These are phyloP conservation scores for Mycosphaerella arachidis DNA, from an alignment of 2,329 filamentous ascomycete genomes.

Conservation along the genomic window DNA sequence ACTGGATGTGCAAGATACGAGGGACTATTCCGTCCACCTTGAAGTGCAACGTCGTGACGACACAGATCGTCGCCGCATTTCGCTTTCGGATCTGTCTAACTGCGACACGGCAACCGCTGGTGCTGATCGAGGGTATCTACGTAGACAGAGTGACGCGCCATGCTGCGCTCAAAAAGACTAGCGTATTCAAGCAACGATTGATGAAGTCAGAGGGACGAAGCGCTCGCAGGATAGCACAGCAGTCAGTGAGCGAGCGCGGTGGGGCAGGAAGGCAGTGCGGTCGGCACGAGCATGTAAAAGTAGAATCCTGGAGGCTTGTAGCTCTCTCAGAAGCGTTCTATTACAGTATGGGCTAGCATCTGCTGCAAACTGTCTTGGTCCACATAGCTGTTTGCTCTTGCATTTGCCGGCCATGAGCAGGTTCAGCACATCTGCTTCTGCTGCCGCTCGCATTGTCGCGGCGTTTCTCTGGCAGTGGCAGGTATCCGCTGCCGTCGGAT, in stretches of 20 bases:
- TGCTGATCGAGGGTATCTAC: too few species aligned
- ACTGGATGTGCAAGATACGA: too few species aligned
- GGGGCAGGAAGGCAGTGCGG: background rate
- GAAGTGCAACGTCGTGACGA: too few species aligned
- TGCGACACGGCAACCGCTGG: too few species aligned
- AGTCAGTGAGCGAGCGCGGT: background rate
- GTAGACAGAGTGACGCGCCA: too few species aligned
- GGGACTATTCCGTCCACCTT: too few species aligned
- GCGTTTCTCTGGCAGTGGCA: background rate
- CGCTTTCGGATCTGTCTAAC: too few species aligned
- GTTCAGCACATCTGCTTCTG: background rate
- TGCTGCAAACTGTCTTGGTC: background rate
- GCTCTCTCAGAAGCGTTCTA: background rate
- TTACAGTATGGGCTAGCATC: background rate
- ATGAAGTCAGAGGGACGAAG: too few species aligned
- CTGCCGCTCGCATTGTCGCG: background rate
- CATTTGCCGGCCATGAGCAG: background rate
- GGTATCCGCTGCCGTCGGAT: background rate
- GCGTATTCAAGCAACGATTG: too few species aligned
- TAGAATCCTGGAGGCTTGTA: background rate
- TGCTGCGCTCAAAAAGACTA: too few species aligned
- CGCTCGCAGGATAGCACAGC: background rate
- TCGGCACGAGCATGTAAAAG: background rate
- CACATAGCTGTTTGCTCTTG: background rate
- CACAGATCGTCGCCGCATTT: too few species aligned